These are phyloP conservation scores for Chenopodium berlandieri DNA, from an alignment of 148 eudicot species.

Conservation along the genomic window DNA sequence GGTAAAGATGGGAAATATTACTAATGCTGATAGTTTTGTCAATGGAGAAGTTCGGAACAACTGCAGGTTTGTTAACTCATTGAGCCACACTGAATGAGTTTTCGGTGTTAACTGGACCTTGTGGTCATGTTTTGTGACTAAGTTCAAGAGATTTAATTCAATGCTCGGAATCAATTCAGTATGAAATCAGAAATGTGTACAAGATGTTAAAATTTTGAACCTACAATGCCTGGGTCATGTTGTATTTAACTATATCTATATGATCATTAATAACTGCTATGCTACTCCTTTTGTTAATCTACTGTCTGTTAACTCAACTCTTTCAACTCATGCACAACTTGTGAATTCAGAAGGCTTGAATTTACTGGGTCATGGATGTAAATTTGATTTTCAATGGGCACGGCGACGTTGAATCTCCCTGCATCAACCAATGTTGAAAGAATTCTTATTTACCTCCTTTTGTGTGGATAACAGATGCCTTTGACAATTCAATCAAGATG, in stretches of 20 bases:
- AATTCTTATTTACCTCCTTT: too few relatives aligned
- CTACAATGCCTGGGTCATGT: neutral
- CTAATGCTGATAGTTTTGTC: conserved; percentile 52
- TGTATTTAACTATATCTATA: neutral
- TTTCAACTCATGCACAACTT: too few relatives aligned
- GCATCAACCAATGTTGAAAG: too few relatives aligned
- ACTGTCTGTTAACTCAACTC: too few relatives aligned
- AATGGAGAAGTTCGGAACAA: conserved; percentile 85
- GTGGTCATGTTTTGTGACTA: neutral
- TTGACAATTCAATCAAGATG: too few relatives aligned
- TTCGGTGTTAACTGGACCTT: neutral
- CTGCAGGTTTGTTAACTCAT: conserved; percentile 80
- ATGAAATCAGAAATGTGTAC: neutral
- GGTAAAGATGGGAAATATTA: conserved; percentile 90
- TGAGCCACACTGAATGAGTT: conserved; percentile 21
- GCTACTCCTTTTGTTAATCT: too few relatives aligned
- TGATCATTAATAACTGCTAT: too few relatives aligned
- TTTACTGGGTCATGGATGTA: too few relatives aligned
- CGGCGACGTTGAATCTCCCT: too few relatives aligned
- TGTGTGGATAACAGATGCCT: too few relatives aligned
- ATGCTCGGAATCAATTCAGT: neutral
- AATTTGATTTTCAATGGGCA: too few relatives aligned
- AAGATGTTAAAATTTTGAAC: conserved; percentile 1
- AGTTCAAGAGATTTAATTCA: neutral
- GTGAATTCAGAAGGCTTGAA: too few relatives aligned